Evolutionary conservation across 176 grass and related monocot species (phyloP).

Genomic region (Carex cristatella): DNA sequence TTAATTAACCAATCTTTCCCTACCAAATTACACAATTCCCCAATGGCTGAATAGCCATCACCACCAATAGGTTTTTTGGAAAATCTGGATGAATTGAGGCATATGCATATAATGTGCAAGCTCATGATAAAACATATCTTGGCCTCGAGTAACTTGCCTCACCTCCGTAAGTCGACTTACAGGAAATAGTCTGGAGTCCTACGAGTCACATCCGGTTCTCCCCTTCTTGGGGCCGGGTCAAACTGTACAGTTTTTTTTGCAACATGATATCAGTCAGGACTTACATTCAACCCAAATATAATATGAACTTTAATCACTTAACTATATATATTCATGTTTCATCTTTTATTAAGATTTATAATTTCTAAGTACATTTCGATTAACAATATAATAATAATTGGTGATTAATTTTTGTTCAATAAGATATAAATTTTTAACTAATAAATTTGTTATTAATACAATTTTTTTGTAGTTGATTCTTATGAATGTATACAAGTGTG

Average conservation of each 20-base stretch:
- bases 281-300: not conserved
- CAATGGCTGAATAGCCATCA: not conserved
- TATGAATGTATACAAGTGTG: too few species aligned
- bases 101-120: constrained; percentile 14
- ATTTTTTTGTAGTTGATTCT: too few species aligned
- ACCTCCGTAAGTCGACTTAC: constrained; percentile 34
- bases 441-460: too few species aligned
- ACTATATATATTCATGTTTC: too few species aligned
- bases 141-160: not conserved
- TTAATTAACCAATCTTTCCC: constrained; percentile 27
- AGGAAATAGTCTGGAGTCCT: constrained; percentile 93
- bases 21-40: constrained; percentile 27
- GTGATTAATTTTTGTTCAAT: too few species aligned
- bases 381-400: too few species aligned
- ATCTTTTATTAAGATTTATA: too few species aligned
- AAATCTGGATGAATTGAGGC: not conserved
- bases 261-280: not conserved
- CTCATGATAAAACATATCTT: constrained; percentile 6
- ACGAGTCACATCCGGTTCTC: constrained; percentile 87
- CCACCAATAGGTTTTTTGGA: constrained; percentile 14
- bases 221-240: constrained; percentile 86
- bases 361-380: too few species aligned
- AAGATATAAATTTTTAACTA: too few species aligned
- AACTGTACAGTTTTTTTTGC: constrained; percentile 35
- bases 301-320: not conserved